phyloP scores from a whole-genome alignment of 352 stramenopile genomes.

The Phytophthora syringae region DNA sequence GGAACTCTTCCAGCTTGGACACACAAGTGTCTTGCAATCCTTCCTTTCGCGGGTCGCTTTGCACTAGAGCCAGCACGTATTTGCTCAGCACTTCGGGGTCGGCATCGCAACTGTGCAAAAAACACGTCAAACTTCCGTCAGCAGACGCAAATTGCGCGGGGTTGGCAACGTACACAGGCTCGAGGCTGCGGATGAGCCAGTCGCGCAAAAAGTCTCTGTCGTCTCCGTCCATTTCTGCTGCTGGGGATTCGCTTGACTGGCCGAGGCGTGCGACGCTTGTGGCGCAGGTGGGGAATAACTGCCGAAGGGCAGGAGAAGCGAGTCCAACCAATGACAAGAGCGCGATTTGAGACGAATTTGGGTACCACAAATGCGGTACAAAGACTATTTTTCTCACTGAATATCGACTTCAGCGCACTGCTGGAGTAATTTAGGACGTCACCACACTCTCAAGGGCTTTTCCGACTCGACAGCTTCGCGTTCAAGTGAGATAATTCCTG shows the following conservation, averaged over 20 bases:
- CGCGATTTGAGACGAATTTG: constrained; percentile 14
- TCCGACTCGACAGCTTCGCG: too few relatives aligned
- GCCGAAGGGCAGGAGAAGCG: constrained; percentile 17
- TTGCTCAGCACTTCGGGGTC: constrained; percentile 89
- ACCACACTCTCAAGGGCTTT: too few relatives aligned
- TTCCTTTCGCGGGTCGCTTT: constrained; percentile 80
- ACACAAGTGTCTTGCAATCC: constrained; percentile 76
- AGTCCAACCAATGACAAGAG: constrained; percentile 38
- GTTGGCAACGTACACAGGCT: constrained; percentile 82
- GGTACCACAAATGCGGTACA: constrained; percentile 8
- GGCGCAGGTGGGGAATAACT: constrained; percentile 24
- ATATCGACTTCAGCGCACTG: too few relatives aligned
- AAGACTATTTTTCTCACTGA: background rate
- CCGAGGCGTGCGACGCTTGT: background rate
- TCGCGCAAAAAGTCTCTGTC: constrained; percentile 85
- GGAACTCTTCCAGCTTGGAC: constrained; percentile 85
- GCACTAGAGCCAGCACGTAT: constrained; percentile 86
- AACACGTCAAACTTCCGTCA: background rate
- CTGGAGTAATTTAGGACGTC: too few relatives aligned
- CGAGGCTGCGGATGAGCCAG: constrained; percentile 85
- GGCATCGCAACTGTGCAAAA: constrained; percentile 71
- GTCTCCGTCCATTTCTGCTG: constrained; percentile 67
- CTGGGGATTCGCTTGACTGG: background rate
- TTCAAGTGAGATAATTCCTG: too few relatives aligned
- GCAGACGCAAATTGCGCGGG: constrained; percentile 1